phyloP scores from a whole-genome alignment of 148 eudicot species.

The Oxyria digyna region DNA sequence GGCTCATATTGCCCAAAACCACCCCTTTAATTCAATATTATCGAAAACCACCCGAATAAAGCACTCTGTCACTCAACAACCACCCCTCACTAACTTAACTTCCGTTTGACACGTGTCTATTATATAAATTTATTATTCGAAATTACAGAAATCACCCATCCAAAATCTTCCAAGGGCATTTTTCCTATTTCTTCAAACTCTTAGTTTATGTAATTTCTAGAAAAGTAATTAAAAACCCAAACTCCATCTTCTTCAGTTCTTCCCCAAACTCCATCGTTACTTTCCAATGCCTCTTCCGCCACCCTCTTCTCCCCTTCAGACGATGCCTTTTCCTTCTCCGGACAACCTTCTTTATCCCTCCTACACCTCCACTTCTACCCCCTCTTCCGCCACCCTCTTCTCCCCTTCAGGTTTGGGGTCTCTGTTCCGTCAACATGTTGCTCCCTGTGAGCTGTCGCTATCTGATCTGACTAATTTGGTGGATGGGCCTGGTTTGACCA shows the following conservation, averaged over 20 bases:
- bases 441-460: conserved; percentile 32
- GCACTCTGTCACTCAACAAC: too few relatives aligned
- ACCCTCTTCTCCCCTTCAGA: conserved; percentile 49
- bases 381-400: conserved; percentile 29
- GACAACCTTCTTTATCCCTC: conserved; percentile 53
- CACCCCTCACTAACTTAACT: too few relatives aligned
- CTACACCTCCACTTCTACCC: conserved; percentile 60
- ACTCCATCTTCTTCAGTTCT: conserved; percentile 45
- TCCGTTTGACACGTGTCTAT: too few relatives aligned
- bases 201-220: too few relatives aligned
- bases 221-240: too few relatives aligned
- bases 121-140: too few relatives aligned
- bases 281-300: conserved; percentile 17
- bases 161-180: too few relatives aligned
- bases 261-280: conserved; percentile 18
- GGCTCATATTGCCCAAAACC: too few relatives aligned
- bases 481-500: conserved; percentile 20
- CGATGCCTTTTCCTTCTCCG: conserved; percentile 20
- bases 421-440: conserved; percentile 40
- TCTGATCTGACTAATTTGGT: conserved; percentile 18
- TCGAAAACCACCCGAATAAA: too few relatives aligned
- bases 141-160: too few relatives aligned
- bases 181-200: too few relatives aligned
- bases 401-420: conserved; percentile 31
- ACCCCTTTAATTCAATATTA: too few relatives aligned